Conservation (phyloP, 208 protist species). For the Tritrichomonas musculus region DNA sequence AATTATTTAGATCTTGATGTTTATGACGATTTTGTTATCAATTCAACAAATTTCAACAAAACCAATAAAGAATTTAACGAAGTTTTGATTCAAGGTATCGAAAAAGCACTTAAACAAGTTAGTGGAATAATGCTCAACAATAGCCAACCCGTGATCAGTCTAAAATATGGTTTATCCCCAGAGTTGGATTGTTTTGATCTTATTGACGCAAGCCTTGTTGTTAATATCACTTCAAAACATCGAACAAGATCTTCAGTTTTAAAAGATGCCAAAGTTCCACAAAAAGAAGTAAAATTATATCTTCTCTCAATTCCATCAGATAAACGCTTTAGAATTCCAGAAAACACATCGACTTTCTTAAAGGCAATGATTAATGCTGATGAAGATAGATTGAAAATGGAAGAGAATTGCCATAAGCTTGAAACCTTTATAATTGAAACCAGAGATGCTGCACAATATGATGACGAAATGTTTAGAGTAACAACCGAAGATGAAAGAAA, state of each 20-base stretch:
- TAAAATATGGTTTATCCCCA: neutral
- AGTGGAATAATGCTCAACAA: neutral
- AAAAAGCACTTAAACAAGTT: neutral
- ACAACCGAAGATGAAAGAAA: too few species aligned
- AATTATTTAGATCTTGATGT: neutral
- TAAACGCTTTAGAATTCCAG: too few species aligned
- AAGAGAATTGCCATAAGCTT: neutral
- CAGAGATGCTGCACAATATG: too few species aligned
- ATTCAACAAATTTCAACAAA: neutral
- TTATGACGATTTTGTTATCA: neutral
- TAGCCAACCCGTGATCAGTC: neutral
- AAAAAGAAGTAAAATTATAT: too few species aligned
- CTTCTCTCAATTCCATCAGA: too few species aligned
- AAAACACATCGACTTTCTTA: too few species aligned
- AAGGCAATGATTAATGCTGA: neutral
- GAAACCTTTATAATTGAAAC: neutral
- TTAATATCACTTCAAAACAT: too few species aligned
- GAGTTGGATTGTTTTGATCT: too few species aligned
- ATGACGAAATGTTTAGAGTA: too few species aligned
- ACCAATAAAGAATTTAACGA: neutral
- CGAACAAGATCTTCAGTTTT: too few species aligned
- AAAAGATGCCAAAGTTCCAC: too few species aligned
- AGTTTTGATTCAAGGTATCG: neutral
- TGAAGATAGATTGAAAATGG: neutral
- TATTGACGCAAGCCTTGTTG: too few species aligned